Percentiles rank a stretch among this genome's conserved stretches.
These are phyloP conservation scores for Limonomyces culmigenus DNA, from an alignment of 1,284 basidiomycete genomes.

Conservation along the genomic window DNA sequence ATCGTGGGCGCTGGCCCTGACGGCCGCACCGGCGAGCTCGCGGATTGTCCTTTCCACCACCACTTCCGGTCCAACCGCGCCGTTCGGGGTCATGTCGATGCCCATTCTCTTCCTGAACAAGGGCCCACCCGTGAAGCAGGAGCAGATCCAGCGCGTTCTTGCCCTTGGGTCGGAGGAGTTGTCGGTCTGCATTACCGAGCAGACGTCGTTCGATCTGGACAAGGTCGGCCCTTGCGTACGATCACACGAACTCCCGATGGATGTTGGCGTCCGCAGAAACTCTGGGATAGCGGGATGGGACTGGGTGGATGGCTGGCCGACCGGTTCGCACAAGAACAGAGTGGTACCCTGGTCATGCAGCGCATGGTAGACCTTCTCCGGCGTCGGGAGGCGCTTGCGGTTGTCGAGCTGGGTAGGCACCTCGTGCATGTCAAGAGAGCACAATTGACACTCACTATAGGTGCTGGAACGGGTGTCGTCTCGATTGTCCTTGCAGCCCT, in stretches of 20 bases:
- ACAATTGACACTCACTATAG: slow-evolving; percentile 17
- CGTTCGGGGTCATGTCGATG: slow-evolving; percentile 48
- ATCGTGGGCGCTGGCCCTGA: slow-evolving; percentile 47
- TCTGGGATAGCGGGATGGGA: slow-evolving; percentile 83
- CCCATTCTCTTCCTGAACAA: slow-evolving; percentile 32
- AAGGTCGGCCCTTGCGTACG: slow-evolving; percentile 33
- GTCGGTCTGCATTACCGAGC: slow-evolving; percentile 33
- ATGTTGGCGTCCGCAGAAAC: too few species aligned
- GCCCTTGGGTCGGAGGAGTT: slow-evolving; percentile 9
- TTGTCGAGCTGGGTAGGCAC: slow-evolving; percentile 59
- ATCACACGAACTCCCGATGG: neutral
- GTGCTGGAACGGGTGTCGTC: slow-evolving; percentile 71
- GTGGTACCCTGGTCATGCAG: too few species aligned
- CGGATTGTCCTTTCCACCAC: slow-evolving; percentile 19
- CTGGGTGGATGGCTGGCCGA: slow-evolving; percentile 56
- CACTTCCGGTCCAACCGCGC: slow-evolving; percentile 7
- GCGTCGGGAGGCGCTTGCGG: too few species aligned
- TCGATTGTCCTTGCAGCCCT: slow-evolving; percentile 48
- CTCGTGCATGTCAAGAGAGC: neutral
- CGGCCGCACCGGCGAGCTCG: slow-evolving; percentile 12
- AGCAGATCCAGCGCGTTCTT: slow-evolving; percentile 48
- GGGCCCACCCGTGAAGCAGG: slow-evolving; percentile 37
- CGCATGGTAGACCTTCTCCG: too few species aligned
- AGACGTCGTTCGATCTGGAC: slow-evolving; percentile 77
- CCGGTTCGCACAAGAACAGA: slow-evolving; percentile 11